phyloP scores from a whole-genome alignment of 208 protist species.

The Trypanosoma theileri region DNA sequence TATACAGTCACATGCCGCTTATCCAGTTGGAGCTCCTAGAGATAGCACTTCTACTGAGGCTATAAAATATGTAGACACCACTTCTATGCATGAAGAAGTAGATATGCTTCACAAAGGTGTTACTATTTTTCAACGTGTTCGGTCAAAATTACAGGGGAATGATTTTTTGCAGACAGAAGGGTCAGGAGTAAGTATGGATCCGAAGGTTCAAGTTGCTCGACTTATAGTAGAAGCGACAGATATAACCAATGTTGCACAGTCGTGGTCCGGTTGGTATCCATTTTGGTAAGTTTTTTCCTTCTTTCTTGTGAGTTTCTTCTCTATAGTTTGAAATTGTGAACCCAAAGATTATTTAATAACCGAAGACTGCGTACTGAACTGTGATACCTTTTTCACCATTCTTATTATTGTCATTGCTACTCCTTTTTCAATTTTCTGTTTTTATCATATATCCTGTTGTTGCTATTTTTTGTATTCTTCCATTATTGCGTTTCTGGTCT shows the following conservation, averaged over 20 bases:
- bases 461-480: slow-evolving; percentile 2
- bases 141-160: slow-evolving; percentile 80
- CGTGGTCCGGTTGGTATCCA: slow-evolving; percentile 90
- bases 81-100: slow-evolving; percentile 40
- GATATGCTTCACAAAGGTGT: slow-evolving; percentile 85
- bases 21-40: slow-evolving; percentile 2
- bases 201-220: slow-evolving; percentile 70
- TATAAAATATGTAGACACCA: background rate
- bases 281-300: slow-evolving; percentile 70
- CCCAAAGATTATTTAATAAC: too few species aligned
- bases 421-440: slow-evolving; percentile 1
- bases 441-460: slow-evolving; percentile 7
- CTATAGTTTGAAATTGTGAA: background rate
- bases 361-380: too few species aligned
- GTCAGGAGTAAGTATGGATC: slow-evolving; percentile 39
- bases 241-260: slow-evolving; percentile 85
- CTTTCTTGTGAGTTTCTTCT: slow-evolving; percentile 18
- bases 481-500: too few species aligned
- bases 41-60: slow-evolving; percentile 11
- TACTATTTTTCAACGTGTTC: slow-evolving; percentile 73
- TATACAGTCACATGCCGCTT: slow-evolving; percentile 26
- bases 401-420: background rate
- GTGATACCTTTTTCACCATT: background rate
- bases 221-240: slow-evolving; percentile 87
- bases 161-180: slow-evolving; percentile 59